Base-by-base conservation (phyloP, 1,284 basidiomycete genomes). In the Mycena citricolor region DNA sequence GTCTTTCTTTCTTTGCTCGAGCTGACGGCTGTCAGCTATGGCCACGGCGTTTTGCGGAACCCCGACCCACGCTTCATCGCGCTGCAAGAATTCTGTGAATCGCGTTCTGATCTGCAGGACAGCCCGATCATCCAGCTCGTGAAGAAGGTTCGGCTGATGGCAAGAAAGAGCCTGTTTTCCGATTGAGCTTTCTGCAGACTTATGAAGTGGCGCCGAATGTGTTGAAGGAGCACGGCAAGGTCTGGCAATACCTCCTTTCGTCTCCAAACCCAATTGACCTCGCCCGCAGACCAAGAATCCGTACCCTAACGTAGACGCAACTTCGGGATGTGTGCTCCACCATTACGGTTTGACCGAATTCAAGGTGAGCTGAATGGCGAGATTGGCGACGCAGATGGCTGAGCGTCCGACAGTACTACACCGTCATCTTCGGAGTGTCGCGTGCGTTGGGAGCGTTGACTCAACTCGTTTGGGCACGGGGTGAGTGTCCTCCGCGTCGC, bases 381-480 rank as follows among this genome's bases (percentile, higher is more conserved):
- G 6, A 21, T 42, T 8, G 6, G 2, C 8, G 13, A 26, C 4
- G n/a, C 19, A 21, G 34, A n/a, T 32, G 13, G 22, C 28, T 39
- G 11, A 47, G 14, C 7, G 22, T 17, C 13, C 34, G 39, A 8
- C 51, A 86, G 82, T 90, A 90, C 59, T 90, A 92, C 68, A 93
- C 90, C 17, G 91, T 94, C 52, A 91, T 95, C 57, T 95, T 97
- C 59, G 93, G 92, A 66, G 89, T 94, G 51, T 93, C 90, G 8
- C 72, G 89, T 71, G 89, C 88, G 39, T 66, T 91, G 51, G 89
- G 89, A 42, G 81, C 79, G 34, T 66, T 90, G 39, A 86, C 89
- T 4, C 88, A 90, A 59, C 71, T 88, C 34, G 86, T 91, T 19
- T 93, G 87, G 89, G 83, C 87, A 46, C 75, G 87, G 58, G 83